Percentiles rank a stretch among this genome's conserved stretches.
These are phyloP conservation scores for Talaromyces marneffei DNA, from an alignment of 2,329 filamentous ascomycete genomes.

Conservation along the genomic window DNA sequence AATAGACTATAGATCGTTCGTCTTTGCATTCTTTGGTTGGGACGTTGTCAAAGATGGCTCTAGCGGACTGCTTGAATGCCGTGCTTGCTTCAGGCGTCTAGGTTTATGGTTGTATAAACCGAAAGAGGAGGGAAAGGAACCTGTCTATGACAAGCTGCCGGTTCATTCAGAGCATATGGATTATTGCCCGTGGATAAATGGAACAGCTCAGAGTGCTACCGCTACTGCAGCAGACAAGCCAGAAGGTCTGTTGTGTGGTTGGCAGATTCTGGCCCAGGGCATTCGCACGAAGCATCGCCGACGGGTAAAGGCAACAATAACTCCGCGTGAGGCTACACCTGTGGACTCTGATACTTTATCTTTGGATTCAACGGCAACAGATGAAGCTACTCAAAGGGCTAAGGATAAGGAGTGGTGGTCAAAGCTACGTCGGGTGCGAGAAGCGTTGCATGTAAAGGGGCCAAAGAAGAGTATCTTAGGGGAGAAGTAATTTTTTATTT, in stretches of 20 bases:
- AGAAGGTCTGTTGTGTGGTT: conserved; percentile 37
- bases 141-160: conserved; percentile 52
- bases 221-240: conserved; percentile 27
- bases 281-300: conserved; percentile 37
- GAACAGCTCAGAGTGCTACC: conserved; percentile 52
- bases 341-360: conserved; percentile 24
- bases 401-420: conserved; percentile 35
- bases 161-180: conserved; percentile 68
- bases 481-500: not conserved
- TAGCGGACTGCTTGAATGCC: conserved; percentile 67
- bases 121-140: conserved; percentile 51
- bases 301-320: conserved; percentile 21
- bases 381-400: conserved; percentile 44
- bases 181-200: conserved; percentile 75
- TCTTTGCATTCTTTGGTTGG: conserved; percentile 70
- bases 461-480: conserved; percentile 42
- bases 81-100: conserved; percentile 78
- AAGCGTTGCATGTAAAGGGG: conserved; percentile 62
- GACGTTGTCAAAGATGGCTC: conserved; percentile 47
- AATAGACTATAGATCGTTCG: conserved; percentile 59
- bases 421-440: conserved; percentile 61
- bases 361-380: conserved; percentile 20
- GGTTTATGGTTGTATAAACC: conserved; percentile 92
- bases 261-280: conserved; percentile 41
- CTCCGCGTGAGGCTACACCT: conserved; percentile 20